A percentile compares a stretch with the other conserved stretches of the same genome.
Conservation (phyloP, 345 rosid genomes). For the Tarenaya hassleriana region DNA sequence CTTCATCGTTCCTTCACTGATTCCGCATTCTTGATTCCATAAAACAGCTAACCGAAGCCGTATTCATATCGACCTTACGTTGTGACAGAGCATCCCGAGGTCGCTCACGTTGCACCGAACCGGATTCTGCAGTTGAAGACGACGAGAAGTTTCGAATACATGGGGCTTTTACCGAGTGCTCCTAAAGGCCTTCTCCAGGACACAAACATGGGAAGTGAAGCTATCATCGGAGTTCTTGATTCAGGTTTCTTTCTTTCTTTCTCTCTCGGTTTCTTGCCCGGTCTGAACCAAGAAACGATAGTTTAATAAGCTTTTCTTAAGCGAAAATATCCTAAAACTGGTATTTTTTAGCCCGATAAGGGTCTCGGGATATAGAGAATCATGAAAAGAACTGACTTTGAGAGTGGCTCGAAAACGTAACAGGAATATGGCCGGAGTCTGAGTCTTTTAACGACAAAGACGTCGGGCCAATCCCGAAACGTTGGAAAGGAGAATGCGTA, state of each 20-base stretch:
- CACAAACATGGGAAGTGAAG: constrained; percentile 46
- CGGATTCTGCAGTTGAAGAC: constrained; percentile 45
- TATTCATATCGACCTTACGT: constrained; percentile 1
- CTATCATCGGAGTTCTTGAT: constrained; percentile 57
- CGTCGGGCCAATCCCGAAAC: constrained; percentile 37
- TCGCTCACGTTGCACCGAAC: constrained; percentile 46
- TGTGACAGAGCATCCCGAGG: constrained; percentile 40
- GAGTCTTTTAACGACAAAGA: constrained; percentile 45
- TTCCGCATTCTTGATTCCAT: background rate
- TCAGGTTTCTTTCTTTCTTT: constrained; percentile 27
- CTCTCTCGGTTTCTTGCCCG: background rate
- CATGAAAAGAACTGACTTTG: too few relatives aligned
- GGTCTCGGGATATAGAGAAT: too few relatives aligned
- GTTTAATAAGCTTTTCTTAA: too few relatives aligned
- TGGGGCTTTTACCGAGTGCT: constrained; percentile 36
- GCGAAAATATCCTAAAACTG: too few relatives aligned
- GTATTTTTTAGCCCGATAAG: too few relatives aligned
- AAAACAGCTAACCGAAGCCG: constrained; percentile 7
- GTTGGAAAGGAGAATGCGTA: constrained; percentile 57
- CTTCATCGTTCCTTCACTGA: background rate
- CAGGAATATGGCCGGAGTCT: constrained; percentile 67
- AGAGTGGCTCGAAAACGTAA: background rate
- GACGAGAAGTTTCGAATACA: constrained; percentile 52
- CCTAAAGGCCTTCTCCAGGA: constrained; percentile 29
- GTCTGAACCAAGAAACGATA: background rate